Evolutionary conservation across 345 rosid species (phyloP).

Genomic region (Linum tenue): DNA sequence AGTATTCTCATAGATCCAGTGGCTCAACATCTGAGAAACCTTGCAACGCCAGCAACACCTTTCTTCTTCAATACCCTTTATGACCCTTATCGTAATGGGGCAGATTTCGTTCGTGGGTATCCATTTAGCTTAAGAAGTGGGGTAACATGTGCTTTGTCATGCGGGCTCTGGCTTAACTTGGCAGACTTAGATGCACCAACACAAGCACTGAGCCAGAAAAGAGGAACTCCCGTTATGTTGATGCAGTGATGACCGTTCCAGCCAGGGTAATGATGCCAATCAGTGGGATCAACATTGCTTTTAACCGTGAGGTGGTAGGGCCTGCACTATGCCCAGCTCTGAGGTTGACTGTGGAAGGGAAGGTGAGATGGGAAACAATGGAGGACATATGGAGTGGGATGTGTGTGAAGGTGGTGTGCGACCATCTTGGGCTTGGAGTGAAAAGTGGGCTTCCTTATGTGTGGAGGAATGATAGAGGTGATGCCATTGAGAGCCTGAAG

Average conservation of each 20-base stretch:
- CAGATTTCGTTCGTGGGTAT: conserved; percentile 95
- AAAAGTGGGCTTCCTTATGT: conserved; percentile 84
- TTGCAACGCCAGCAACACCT: conserved; percentile 80
- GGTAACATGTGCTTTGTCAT: conserved; percentile 68
- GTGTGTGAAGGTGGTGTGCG: conserved; percentile 72
- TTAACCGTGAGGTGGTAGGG: conserved; percentile 65
- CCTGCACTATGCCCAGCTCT: conserved; percentile 75
- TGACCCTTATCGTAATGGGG: conserved; percentile 72
- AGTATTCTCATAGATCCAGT: conserved; percentile 68
- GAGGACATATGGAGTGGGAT: conserved; percentile 94
- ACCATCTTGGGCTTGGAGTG: conserved; percentile 76
- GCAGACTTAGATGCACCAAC: conserved; percentile 96
- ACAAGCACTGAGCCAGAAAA: conserved; percentile 68
- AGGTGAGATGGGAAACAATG: conserved; percentile 86
- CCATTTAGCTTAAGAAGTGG: conserved; percentile 88
- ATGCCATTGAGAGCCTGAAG: conserved; percentile 69
- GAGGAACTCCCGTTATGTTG: conserved; percentile 67
- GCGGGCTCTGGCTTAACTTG: conserved; percentile 90
- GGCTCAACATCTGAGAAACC: conserved; percentile 65
- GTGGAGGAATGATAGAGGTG: conserved; percentile 80
- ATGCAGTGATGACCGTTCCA: conserved; percentile 83
- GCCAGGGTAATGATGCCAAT: conserved; percentile 49
- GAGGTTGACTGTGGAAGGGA: conserved; percentile 74
- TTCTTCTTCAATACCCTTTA: conserved; percentile 90
- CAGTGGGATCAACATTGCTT: conserved; percentile 88